Percentiles rank a stretch among this genome's conserved stretches.
Conservation (phyloP, 2,329 filamentous ascomycete genomes). For the Ilyonectria robusta region DNA sequence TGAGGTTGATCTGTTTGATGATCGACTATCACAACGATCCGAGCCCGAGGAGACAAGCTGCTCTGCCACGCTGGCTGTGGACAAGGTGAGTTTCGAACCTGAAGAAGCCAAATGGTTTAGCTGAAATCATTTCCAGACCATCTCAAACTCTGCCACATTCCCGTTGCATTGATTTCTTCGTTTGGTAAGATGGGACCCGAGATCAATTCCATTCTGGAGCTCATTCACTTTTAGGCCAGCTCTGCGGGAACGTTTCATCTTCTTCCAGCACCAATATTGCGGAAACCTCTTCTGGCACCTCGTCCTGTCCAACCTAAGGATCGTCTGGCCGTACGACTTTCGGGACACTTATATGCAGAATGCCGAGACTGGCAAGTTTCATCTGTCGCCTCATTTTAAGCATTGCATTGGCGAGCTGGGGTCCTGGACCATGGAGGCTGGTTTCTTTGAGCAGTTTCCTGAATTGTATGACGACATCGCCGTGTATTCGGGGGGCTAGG, state of each 20-base stretch:
- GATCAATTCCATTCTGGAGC: fast-evolving
- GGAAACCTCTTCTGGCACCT: constrained; percentile 47
- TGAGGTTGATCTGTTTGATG: constrained; percentile 42
- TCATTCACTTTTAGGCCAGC: constrained; percentile 40
- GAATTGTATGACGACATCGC: constrained; percentile 50
- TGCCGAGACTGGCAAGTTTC: constrained; percentile 40
- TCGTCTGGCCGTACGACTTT: constrained; percentile 44
- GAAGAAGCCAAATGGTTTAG: too few species aligned
- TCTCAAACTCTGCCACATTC: constrained; percentile 47
- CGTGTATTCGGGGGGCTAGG: neutral
- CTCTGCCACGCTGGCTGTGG: constrained; percentile 45
- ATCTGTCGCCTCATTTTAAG: constrained; percentile 43
- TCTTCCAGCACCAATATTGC: constrained; percentile 48
- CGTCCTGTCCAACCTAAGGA: constrained; percentile 37
- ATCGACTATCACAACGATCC: constrained; percentile 46
- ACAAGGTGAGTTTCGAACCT: constrained; percentile 36
- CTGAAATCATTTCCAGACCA: constrained; percentile 36
- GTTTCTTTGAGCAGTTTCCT: constrained; percentile 45
- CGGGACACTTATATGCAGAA: constrained; percentile 45
- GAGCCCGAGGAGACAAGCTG: constrained; percentile 30
- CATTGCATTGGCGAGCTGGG: constrained; percentile 44
- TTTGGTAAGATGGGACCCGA: constrained; percentile 39
- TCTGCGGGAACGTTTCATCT: constrained; percentile 48
- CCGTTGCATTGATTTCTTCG: constrained; percentile 49
- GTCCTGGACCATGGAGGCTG: constrained; percentile 46